phyloP scores from a whole-genome alignment of 192 early-diverging fungal genomes.

The Umbelopsis vinacea region DNA sequence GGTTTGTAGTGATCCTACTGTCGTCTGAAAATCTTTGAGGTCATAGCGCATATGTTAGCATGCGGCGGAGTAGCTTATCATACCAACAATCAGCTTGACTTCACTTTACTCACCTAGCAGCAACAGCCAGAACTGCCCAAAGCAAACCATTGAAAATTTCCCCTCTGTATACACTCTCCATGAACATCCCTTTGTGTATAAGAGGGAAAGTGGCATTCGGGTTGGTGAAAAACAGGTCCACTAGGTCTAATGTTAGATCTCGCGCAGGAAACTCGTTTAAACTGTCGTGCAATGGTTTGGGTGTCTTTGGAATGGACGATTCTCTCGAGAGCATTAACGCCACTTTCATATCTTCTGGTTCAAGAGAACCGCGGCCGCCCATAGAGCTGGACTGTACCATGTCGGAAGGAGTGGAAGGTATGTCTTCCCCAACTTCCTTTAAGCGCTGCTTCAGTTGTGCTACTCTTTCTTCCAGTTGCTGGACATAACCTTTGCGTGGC shows the following conservation, averaged over 20 bases:
- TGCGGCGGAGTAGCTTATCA: not conserved
- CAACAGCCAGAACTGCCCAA: constrained; percentile 51
- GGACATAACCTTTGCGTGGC: constrained; percentile 40
- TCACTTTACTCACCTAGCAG: constrained; percentile 36
- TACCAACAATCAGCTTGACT: not conserved
- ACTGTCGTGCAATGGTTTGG: not conserved
- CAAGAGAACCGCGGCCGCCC: not conserved
- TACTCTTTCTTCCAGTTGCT: constrained; percentile 37
- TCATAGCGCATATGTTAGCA: not conserved
- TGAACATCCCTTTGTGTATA: constrained; percentile 51
- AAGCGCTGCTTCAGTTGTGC: constrained; percentile 24
- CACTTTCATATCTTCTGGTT: constrained; percentile 7
- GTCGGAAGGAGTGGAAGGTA: not conserved
- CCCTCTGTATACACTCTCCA: constrained; percentile 44
- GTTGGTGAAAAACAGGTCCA: constrained; percentile 52
- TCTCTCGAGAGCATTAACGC: not conserved
- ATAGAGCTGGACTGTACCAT: not conserved
- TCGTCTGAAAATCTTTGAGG: constrained; percentile 46
- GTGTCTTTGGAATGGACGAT: not conserved
- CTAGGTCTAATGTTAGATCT: constrained; percentile 50
- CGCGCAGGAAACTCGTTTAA: constrained; percentile 42
- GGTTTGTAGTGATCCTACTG: constrained; percentile 46
- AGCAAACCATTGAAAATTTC: constrained; percentile 50
- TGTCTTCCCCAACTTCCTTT: not conserved
- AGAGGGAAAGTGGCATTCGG: constrained; percentile 50